A percentile compares a stretch with the other conserved stretches of the same genome.
phyloP scores from a whole-genome alignment of 495 filamentous ascomycete genomes.

The Letharia lupina region DNA sequence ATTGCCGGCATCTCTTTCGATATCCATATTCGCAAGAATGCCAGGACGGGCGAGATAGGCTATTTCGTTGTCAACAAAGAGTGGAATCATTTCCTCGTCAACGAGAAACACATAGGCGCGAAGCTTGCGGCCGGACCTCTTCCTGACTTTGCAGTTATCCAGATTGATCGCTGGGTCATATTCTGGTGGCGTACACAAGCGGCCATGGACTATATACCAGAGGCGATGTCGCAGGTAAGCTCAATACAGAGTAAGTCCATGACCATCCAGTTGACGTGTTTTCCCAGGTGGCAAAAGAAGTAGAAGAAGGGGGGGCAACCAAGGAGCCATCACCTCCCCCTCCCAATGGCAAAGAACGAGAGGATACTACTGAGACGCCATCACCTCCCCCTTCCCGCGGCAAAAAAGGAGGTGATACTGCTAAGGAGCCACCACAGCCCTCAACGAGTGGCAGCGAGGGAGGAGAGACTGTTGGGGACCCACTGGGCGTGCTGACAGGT shows the following conservation, averaged over 20 bases:
- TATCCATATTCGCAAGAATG: background rate
- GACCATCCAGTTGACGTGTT: background rate
- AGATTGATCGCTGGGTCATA: background rate
- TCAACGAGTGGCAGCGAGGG: background rate
- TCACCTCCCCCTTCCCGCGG: background rate
- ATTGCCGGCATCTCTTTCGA: background rate
- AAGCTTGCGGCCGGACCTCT: background rate
- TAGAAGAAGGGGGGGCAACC: background rate
- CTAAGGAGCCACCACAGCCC: too few species aligned
- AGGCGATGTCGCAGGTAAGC: background rate
- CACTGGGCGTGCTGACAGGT: too few species aligned
- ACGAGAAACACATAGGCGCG: background rate
- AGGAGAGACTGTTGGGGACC: background rate
- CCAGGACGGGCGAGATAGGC: background rate
- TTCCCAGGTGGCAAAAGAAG: background rate
- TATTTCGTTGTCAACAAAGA: background rate
- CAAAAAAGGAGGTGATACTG: background rate
- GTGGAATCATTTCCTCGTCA: background rate
- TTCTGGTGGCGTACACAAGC: background rate
- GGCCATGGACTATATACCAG: background rate
- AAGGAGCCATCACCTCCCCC: background rate
- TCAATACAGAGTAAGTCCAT: background rate
- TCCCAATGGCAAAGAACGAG: background rate
- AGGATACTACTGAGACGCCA: background rate
- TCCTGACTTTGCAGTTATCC: background rate